Evolutionary conservation across 2,329 filamentous ascomycete genomes (phyloP).

Genomic region (Pleomassaria siparia): DNA sequence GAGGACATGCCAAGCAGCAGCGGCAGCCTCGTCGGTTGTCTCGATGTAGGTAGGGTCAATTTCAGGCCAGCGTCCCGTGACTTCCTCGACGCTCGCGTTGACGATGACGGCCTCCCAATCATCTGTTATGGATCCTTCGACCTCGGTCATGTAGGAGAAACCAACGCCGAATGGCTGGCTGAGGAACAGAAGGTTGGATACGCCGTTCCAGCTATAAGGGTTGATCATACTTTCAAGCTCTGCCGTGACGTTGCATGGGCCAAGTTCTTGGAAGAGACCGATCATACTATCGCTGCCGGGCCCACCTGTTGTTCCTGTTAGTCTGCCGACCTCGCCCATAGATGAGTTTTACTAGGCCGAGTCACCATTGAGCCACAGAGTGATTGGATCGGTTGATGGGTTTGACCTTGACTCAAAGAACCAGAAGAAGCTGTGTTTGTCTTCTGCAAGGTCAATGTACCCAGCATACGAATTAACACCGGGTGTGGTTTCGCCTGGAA

Average conservation of each 20-base stretch:
- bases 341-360: background rate
- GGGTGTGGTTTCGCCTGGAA: conserved; percentile 54
- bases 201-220: conserved; percentile 44
- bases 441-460: conserved; percentile 42
- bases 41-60: conserved; percentile 43
- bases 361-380: conserved; percentile 54
- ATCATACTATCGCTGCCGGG: conserved; percentile 56
- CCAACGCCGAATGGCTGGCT: conserved; percentile 45
- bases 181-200: conserved; percentile 43
- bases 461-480: conserved; percentile 53
- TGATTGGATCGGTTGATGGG: conserved; percentile 50
- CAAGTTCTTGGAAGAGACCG: conserved; percentile 52
- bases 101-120: background rate
- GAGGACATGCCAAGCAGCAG: conserved; percentile 49
- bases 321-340: background rate
- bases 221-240: conserved; percentile 24
- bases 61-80: conserved; percentile 48
- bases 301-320: conserved; percentile 22
- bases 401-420: conserved; percentile 56
- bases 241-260: conserved; percentile 21
- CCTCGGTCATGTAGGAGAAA: conserved; percentile 35
- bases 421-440: conserved; percentile 46
- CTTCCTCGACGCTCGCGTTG: conserved; percentile 13
- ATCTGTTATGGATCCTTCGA: background rate
- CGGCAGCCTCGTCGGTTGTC: conserved; percentile 59